Base-by-base conservation (phyloP, 225 moss, liverwort and hornwort genomes). In the Pseudisothecium myosuroides region DNA sequence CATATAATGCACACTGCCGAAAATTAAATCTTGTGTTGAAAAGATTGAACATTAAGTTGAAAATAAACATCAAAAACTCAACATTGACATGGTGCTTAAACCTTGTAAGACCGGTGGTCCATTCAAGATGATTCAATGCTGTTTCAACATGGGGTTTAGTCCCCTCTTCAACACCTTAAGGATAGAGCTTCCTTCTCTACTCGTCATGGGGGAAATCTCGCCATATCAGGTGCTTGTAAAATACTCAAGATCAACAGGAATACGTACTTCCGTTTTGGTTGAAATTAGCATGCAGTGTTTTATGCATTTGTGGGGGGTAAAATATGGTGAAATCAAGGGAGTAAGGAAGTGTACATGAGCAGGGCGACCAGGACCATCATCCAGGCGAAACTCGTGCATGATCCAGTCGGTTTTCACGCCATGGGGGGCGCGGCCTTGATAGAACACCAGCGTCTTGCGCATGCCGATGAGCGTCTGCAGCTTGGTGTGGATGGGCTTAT, bases 401-500 rank as follows among this genome's bases (percentile, higher is more conserved):
- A 94, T 94, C 94, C 94, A 94, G 84, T 94, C 94, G 36, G 93
- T 92, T 86, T 94, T 94, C 47, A 92, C 56, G 54, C 94, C 94
- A 29, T 94, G 93, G 6, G 94, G 94, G 6, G 94, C 94, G 11
- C 94, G 91, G 74, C 94, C 94, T 61, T 94, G 89, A 45, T 94
- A 94, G 85, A 94, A 94, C 23, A 94, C 94, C 10, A 94, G 86
- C 37, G 94, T 94, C 88, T 94, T 94, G 82, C 94, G 94, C 94
- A 94, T 94, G 65, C 94, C 94, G 89, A 94, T 94, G 56, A 89
- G 84, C 10, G 93, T 83, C 82, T 94, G 94, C 63, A 96, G 85
- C 92, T 90, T 92, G 58, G 93, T 92, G 90, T 92, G 92, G 75
- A 98, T 98, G 52, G 94, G 94, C 49, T 98, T 98, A 90, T 98